Conservation (phyloP, 768 basidiomycete species). For the Podaxis rugospora region DNA sequence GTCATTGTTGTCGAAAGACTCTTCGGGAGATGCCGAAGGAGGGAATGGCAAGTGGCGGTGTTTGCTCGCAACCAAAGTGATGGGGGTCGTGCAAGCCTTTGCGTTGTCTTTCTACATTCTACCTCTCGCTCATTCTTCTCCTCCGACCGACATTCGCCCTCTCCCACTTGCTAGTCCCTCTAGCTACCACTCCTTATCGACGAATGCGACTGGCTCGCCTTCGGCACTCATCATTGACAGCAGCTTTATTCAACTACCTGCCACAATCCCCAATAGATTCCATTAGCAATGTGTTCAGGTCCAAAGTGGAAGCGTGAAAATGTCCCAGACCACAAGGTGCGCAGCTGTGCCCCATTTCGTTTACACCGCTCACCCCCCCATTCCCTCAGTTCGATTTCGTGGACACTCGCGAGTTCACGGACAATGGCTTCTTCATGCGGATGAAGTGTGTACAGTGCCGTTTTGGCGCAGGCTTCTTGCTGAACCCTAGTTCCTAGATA, state of each 20-base stretch:
- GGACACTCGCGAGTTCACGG: slow-evolving; percentile 88
- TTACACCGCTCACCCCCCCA: neutral
- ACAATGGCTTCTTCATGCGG: slow-evolving; percentile 83
- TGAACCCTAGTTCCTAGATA: slow-evolving; percentile 51
- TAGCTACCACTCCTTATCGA: slow-evolving; percentile 23
- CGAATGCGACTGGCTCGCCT: slow-evolving; percentile 54
- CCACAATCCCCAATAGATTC: slow-evolving; percentile 20
- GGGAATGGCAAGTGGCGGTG: slow-evolving; percentile 11
- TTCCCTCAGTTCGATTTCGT: slow-evolving; percentile 89
- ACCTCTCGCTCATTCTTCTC: slow-evolving; percentile 12
- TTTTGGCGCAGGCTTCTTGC: neutral
- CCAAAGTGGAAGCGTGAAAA: slow-evolving; percentile 95
- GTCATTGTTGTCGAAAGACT: slow-evolving; percentile 56
- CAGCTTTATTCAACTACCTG: slow-evolving; percentile 16
- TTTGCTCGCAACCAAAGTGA: slow-evolving; percentile 4
- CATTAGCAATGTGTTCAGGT: slow-evolving; percentile 54
- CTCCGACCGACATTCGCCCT: slow-evolving; percentile 7
- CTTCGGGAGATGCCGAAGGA: slow-evolving; percentile 34
- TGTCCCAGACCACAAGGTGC: slow-evolving; percentile 95
- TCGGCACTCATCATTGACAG: slow-evolving; percentile 20
- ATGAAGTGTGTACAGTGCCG: slow-evolving; percentile 55
- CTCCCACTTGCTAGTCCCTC: slow-evolving; percentile 23
- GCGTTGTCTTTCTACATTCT: slow-evolving; percentile 14
- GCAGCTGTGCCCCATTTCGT: slow-evolving; percentile 13
- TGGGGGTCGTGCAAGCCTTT: slow-evolving; percentile 14